Conservation (phyloP, 208 protist species). For the Blechomonas ayalai region DNA sequence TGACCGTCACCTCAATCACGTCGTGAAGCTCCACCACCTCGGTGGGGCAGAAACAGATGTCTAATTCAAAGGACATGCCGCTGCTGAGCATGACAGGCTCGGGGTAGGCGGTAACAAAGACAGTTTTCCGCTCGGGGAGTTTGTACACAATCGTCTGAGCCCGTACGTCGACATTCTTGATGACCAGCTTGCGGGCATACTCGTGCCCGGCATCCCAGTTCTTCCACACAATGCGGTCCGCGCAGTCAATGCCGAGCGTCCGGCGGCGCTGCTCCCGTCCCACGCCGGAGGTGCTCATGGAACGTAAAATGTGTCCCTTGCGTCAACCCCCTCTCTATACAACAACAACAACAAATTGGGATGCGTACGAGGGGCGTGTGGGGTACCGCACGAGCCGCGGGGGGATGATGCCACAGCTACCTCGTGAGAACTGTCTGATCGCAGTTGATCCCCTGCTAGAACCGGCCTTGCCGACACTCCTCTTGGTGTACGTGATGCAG, state of each 20-base stretch:
- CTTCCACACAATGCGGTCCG: constrained; percentile 75
- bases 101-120: constrained; percentile 86
- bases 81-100: constrained; percentile 71
- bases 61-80: constrained; percentile 72
- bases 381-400: too few species aligned
- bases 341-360: too few species aligned
- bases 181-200: constrained; percentile 76
- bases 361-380: too few species aligned
- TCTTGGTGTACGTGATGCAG: too few species aligned
- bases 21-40: constrained; percentile 75
- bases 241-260: constrained; percentile 80
- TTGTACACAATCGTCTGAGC: constrained; percentile 75
- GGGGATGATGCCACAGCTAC: too few species aligned
- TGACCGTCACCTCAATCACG: constrained; percentile 65
- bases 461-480: too few species aligned
- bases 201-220: constrained; percentile 80
- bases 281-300: background rate
- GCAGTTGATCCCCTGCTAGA: too few species aligned
- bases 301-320: background rate
- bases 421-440: too few species aligned
- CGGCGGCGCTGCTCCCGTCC: constrained; percentile 54
- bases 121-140: constrained; percentile 56
- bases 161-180: constrained; percentile 77
- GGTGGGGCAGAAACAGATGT: constrained; percentile 65
- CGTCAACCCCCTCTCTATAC: too few species aligned